phyloP scores from a whole-genome alignment of 306 rosid genomes.

The Sindora glabra region DNA sequence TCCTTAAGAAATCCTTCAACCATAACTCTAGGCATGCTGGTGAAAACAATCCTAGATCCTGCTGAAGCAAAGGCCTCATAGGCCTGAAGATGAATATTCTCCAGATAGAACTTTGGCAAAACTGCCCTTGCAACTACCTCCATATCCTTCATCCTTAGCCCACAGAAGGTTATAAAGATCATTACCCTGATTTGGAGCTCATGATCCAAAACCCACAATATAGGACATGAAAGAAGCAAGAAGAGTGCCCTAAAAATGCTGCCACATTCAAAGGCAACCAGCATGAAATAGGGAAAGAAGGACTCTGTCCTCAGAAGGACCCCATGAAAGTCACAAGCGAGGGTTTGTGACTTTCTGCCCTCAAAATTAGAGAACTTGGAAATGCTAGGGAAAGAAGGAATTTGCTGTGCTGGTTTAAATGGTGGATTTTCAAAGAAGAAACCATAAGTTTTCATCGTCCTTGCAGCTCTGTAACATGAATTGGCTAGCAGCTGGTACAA shows the following conservation, averaged over 20 bases:
- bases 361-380: constrained; percentile 39
- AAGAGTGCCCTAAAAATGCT: constrained; percentile 61
- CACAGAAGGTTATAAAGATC: constrained; percentile 66
- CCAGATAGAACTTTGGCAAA: constrained; percentile 75
- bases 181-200: constrained; percentile 47
- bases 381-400: constrained; percentile 39
- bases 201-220: constrained; percentile 42
- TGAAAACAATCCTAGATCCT: constrained; percentile 45
- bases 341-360: constrained; percentile 38
- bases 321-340: constrained; percentile 54
- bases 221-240: constrained; percentile 64
- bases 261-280: constrained; percentile 86
- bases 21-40: constrained; percentile 78
- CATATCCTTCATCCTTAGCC: constrained; percentile 45
- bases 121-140: constrained; percentile 55
- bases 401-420: constrained; percentile 24
- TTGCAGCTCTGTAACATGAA: constrained; percentile 57
- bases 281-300: constrained; percentile 82
- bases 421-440: constrained; percentile 24
- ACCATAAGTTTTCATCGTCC: constrained; percentile 49
- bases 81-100: constrained; percentile 52
- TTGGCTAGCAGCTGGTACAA: constrained; percentile 59
- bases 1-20: constrained; percentile 69
- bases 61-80: constrained; percentile 53
- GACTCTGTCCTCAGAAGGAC: constrained; percentile 46